phyloP scores from a whole-genome alignment of 31 red algal genomes.

The Odonthalia washingtoniensis region DNA sequence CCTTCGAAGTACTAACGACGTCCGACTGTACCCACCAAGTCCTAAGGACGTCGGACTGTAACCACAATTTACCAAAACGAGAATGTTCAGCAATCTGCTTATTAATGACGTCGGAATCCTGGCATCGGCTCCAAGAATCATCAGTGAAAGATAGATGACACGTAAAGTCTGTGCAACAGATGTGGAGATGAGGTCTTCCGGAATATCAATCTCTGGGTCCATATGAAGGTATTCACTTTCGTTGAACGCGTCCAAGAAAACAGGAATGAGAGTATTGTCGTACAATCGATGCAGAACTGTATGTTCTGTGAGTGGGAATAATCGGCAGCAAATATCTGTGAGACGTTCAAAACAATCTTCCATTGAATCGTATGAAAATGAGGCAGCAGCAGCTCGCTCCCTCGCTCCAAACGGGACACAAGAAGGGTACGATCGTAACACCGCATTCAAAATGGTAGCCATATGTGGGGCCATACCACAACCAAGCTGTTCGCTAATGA shows the following conservation, averaged over 20 bases:
- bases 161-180: constrained; percentile 70
- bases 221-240: constrained; percentile 64
- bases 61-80: constrained; percentile 66
- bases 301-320: constrained; percentile 78
- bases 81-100: constrained; percentile 65
- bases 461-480: constrained; percentile 70
- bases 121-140: constrained; percentile 68
- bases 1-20: constrained; percentile 58
- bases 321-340: constrained; percentile 73
- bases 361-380: constrained; percentile 81
- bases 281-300: constrained; percentile 61
- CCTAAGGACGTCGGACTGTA: too few species aligned
- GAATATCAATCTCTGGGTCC: constrained; percentile 48
- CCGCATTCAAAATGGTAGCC: constrained; percentile 61
- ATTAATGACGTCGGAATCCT: constrained; percentile 63
- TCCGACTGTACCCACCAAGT: constrained; percentile 58
- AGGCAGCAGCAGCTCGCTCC: constrained; percentile 66
- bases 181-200: constrained; percentile 56
- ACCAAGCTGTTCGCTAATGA: constrained; percentile 78
- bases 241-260: constrained; percentile 70
- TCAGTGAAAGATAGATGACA: constrained; percentile 67
- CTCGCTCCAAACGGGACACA: constrained; percentile 62
- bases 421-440: constrained; percentile 57
- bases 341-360: constrained; percentile 82
- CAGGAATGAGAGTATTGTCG: constrained; percentile 64